These are phyloP conservation scores for Xerocomellus chrysenteron DNA, from an alignment of 768 basidiomycete genomes.

Conservation along the genomic window DNA sequence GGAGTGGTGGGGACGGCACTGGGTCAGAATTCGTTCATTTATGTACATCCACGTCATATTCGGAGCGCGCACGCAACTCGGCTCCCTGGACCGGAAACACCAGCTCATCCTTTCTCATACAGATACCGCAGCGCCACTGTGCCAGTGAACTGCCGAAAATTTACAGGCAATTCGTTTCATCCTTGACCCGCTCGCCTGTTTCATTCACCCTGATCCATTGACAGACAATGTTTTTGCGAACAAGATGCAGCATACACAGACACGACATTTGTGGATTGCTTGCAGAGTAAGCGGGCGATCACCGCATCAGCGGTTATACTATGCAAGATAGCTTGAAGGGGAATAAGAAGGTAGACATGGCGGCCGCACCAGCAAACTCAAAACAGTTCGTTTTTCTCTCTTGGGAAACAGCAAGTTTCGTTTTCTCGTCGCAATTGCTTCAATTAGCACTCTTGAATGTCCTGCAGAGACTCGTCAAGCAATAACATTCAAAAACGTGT, in stretches of 20 bases:
- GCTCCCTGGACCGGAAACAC: not conserved
- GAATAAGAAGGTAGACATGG: not conserved
- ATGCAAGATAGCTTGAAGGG: not conserved
- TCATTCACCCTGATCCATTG: too few relatives aligned
- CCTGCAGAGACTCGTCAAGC: not conserved
- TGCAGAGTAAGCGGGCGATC: not conserved
- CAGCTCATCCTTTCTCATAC: not conserved
- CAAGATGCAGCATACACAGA: not conserved
- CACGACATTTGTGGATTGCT: not conserved
- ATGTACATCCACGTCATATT: slow-evolving; percentile 25
- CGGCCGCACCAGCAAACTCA: not conserved
- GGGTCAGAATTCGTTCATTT: slow-evolving; percentile 18
- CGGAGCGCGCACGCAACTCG: slow-evolving; percentile 12
- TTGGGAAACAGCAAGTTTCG: not conserved
- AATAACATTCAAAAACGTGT: slow-evolving; percentile 3
- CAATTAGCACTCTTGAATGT: not conserved
- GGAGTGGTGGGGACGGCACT: slow-evolving; percentile 11
- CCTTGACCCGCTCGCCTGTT: too few relatives aligned
- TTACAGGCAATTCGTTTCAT: not conserved
- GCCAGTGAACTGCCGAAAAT: too few relatives aligned
- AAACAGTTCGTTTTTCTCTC: not conserved
- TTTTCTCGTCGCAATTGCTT: not conserved
- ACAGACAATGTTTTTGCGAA: not conserved
- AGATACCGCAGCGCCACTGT: too few relatives aligned
- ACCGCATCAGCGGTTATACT: not conserved